Evolutionary conservation across 2,329 filamentous ascomycete species (phyloP), one percentile per base, ranked within the genome.

Genomic region (Sarocladiaceae sp.): DNA sequence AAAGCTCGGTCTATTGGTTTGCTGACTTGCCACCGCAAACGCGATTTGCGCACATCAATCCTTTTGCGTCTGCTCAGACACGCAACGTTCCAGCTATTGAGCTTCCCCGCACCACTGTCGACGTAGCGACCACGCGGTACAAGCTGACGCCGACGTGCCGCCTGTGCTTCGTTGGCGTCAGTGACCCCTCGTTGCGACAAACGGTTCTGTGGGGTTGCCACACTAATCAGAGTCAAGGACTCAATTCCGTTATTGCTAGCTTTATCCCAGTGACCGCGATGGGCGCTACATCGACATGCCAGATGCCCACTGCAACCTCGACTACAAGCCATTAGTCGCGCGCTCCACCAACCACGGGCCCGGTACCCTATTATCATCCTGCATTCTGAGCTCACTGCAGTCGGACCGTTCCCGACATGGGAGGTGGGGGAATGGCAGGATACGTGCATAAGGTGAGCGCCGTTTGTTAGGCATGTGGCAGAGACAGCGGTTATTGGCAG

Each of bases 321-420:
- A 46, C 12, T 7, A 7, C 37, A 40, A 20, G 37, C 37, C 18
- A 17, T 37, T 20, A 22, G 37, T 15, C 17, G 12, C 7, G 11
- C 40, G 6, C 23, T 46, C 40, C 40, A 46, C 40, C 40, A 46
- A 46, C 40, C 40, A 29, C 40, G 40, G 25, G 40, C 40, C 40
- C 40, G 40, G 40, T 46, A 46, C 25, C 40, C 40, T 46, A 46
- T 46, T 29, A 29, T 46, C 40, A 13, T 28, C 40, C 40, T 29
- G 25, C 22, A 26, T 6, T 28, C 40, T n/a, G 15, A 28, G 11
- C 20, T 10, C 37, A 46, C 5, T 17, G 22, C 23, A 42, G 22
- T 46, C 40, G 40, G 40, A 46, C 40, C 40, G 40, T 46, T 46
- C 40, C 40, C 40, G 40, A 46, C 40, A 26, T 28, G 25, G 23